phyloP scores from a whole-genome alignment of 345 rosid genomes.

The Turritis glabra region DNA sequence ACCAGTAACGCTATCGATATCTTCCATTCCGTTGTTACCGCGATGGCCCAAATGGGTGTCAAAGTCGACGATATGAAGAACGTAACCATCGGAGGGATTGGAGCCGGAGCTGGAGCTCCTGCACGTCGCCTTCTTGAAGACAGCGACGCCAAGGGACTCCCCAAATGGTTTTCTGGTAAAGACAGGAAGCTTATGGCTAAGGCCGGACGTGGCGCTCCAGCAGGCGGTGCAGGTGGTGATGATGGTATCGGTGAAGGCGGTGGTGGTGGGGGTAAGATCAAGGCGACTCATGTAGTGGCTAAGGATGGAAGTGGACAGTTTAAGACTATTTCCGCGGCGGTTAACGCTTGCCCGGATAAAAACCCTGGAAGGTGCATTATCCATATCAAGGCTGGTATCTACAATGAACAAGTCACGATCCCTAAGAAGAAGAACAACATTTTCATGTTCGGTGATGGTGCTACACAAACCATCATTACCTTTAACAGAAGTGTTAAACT shows the following conservation, averaged over 20 bases:
- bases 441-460: conserved; percentile 76
- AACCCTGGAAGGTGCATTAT: conserved; percentile 53
- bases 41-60: conserved; percentile 32
- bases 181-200: conserved; percentile 63
- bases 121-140: conserved; percentile 47
- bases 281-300: conserved; percentile 67
- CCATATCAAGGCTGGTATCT: conserved; percentile 65
- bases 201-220: conserved; percentile 26
- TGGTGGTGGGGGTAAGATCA: conserved; percentile 35
- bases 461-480: conserved; percentile 56
- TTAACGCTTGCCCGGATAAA: conserved; percentile 41
- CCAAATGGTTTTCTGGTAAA: conserved; percentile 56
- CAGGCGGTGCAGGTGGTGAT: conserved; percentile 26
- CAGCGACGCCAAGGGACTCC: conserved; percentile 36
- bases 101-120: background rate
- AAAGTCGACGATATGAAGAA: conserved; percentile 31
- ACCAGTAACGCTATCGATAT: conserved; percentile 60
- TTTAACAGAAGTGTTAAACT: conserved; percentile 48
- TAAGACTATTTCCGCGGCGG: conserved; percentile 56
- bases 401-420: conserved; percentile 47
- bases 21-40: conserved; percentile 36
- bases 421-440: conserved; percentile 51
- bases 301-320: conserved; percentile 75
- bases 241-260: conserved; percentile 33
- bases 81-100: background rate